Conservation (phyloP, 495 filamentous ascomycete genomes). For the Chaetomium tenue region DNA sequence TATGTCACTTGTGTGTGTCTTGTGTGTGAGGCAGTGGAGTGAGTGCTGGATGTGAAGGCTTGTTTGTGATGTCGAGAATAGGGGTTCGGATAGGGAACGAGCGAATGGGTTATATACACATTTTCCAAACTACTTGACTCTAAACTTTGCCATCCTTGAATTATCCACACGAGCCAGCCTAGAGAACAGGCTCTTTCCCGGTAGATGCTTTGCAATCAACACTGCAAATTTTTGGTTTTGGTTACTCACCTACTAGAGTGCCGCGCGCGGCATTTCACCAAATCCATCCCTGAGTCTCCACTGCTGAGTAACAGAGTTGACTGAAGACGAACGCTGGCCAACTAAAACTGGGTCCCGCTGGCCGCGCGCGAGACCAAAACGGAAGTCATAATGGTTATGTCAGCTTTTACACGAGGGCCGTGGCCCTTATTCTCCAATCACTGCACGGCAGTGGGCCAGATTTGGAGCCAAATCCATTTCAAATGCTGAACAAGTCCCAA, state of each 20-base stretch:
- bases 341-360: neutral
- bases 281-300: slow-evolving; percentile 2
- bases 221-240: neutral
- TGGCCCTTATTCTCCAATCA: neutral
- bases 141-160: neutral
- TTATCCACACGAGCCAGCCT: neutral
- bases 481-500: slow-evolving; percentile 19
- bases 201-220: neutral
- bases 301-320: neutral
- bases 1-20: neutral
- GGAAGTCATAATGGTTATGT: slow-evolving; percentile 5
- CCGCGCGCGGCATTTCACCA: slow-evolving; percentile 15
- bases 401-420: neutral
- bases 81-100: neutral
- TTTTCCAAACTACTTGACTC: neutral
- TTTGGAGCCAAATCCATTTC: slow-evolving; percentile 12
- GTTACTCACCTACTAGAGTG: neutral
- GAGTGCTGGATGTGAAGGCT: no score
- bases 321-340: neutral
- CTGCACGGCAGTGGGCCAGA: neutral
- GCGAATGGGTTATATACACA: slow-evolving; percentile 11
- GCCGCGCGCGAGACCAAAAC: slow-evolving; percentile 14
- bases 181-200: neutral
- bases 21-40: no score
- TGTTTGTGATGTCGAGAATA: neutral